Conservation (phyloP, 306 rosid species). For the Hippophae rhamnoides region DNA sequence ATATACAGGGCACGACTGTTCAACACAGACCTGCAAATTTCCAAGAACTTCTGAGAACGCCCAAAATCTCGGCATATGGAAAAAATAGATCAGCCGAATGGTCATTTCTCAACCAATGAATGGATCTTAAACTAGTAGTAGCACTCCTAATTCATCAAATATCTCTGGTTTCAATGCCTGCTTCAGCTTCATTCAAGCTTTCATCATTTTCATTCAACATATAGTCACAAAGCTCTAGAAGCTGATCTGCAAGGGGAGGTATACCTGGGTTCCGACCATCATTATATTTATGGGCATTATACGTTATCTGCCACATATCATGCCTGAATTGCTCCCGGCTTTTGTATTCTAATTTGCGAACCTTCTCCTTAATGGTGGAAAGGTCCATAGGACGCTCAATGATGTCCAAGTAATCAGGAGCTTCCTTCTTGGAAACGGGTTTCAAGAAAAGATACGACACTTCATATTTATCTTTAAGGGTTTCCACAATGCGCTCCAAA, state of each 20-base stretch:
- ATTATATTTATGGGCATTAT: slow-evolving; percentile 75
- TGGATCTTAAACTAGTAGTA: neutral
- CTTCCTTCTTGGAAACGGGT: slow-evolving; percentile 85
- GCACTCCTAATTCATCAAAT: slow-evolving; percentile 19
- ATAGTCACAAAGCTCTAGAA: slow-evolving; percentile 74
- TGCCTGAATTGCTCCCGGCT: slow-evolving; percentile 83
- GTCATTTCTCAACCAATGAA: neutral
- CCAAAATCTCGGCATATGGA: too few relatives aligned
- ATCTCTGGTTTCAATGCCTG: slow-evolving; percentile 62
- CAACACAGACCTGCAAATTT: too few relatives aligned
- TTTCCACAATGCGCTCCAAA: slow-evolving; percentile 76
- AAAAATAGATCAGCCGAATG: too few relatives aligned
- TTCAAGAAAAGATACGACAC: slow-evolving; percentile 62
- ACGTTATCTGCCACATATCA: slow-evolving; percentile 75
- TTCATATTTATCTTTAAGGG: slow-evolving; percentile 55
- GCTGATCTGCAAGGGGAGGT: slow-evolving; percentile 92
- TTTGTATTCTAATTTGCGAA: slow-evolving; percentile 79
- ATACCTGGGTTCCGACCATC: slow-evolving; percentile 82
- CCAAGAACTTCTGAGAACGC: too few relatives aligned
- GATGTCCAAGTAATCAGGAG: slow-evolving; percentile 80
- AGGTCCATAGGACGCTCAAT: slow-evolving; percentile 88
- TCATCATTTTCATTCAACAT: slow-evolving; percentile 69
- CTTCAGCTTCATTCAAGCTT: slow-evolving; percentile 75
- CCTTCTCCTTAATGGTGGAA: slow-evolving; percentile 71
- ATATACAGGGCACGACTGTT: too few relatives aligned